Evolutionary conservation across 257 asterid species (phyloP).

Genomic region (Solanum ossicruentum): DNA sequence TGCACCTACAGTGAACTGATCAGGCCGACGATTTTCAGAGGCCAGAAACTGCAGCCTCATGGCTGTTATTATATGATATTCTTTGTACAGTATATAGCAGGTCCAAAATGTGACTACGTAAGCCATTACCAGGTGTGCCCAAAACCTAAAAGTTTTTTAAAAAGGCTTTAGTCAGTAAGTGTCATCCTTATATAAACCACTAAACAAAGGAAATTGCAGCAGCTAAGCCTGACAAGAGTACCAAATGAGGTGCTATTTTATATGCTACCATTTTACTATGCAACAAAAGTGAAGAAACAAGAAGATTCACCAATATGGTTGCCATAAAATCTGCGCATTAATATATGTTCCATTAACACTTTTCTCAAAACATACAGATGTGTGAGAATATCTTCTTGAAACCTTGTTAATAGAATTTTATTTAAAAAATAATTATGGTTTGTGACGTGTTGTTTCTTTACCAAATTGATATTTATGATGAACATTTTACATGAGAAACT

Average conservation of each 20-base stretch:
- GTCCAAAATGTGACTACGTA: slow-evolving; percentile 83
- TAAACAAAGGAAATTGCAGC: not conserved
- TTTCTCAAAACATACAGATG: not conserved
- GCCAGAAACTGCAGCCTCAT: slow-evolving; percentile 89
- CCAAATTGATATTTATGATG: not conserved
- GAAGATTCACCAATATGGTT: not conserved
- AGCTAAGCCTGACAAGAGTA: not conserved
- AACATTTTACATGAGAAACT: not conserved
- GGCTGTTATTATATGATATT: slow-evolving; percentile 45
- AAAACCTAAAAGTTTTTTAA: slow-evolving; percentile 31
- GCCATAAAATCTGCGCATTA: not conserved
- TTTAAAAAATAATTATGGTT: not conserved
- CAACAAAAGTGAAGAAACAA: not conserved
- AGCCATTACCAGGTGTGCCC: slow-evolving; percentile 75
- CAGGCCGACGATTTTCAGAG: slow-evolving; percentile 68
- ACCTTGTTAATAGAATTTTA: not conserved
- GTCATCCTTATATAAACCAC: not conserved
- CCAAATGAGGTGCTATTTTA: not conserved
- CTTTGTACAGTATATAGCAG: slow-evolving; percentile 62
- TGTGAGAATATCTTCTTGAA: not conserved
- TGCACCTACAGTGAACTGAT: slow-evolving; percentile 77
- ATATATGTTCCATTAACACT: not conserved
- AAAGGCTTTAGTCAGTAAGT: not conserved
- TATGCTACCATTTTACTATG: not conserved
- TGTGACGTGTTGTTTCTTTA: not conserved